A percentile compares a stretch with the other conserved stretches of the same genome.
Evolutionary conservation across 768 basidiomycete genomes (phyloP).

Genomic region (Lactifluus volemus): DNA sequence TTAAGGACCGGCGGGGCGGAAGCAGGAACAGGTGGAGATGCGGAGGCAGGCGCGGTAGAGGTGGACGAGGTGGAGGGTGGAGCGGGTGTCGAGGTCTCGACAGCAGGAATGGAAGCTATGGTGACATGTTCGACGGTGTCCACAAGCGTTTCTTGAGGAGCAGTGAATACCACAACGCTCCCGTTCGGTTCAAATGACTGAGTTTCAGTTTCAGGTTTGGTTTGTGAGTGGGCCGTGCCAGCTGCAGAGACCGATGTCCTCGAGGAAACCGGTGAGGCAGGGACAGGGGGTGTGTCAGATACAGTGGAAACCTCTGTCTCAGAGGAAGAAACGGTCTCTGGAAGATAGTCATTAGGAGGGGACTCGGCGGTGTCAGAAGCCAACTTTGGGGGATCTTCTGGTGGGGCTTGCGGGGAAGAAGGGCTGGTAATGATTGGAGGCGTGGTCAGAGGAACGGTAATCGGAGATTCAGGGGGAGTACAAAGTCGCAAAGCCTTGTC

Average conservation of each 20-base stretch:
- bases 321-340: constrained; percentile 38
- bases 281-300: constrained; percentile 36
- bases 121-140: neutral
- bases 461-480: constrained; percentile 36
- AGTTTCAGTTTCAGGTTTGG: constrained; percentile 1
- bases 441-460: neutral
- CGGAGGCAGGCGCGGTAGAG: neutral
- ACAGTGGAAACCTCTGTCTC: constrained; percentile 45
- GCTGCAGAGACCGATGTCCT: constrained; percentile 47
- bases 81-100: neutral
- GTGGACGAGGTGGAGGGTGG: neutral
- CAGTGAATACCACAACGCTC: neutral
- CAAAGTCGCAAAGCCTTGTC: constrained; percentile 43
- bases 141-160: neutral
- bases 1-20: constrained; percentile 28
- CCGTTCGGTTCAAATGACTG: neutral
- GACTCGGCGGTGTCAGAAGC: constrained; percentile 10
- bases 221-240: constrained; percentile 26
- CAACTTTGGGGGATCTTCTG: neutral
- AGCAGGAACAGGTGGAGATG: constrained; percentile 5
- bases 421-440: neutral
- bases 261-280: constrained; percentile 50
- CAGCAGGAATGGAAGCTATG: neutral
- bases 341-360: constrained; percentile 21
- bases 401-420: neutral